phyloP scores from a whole-genome alignment of 768 basidiomycete species.

The Myochromella boudieri region DNA sequence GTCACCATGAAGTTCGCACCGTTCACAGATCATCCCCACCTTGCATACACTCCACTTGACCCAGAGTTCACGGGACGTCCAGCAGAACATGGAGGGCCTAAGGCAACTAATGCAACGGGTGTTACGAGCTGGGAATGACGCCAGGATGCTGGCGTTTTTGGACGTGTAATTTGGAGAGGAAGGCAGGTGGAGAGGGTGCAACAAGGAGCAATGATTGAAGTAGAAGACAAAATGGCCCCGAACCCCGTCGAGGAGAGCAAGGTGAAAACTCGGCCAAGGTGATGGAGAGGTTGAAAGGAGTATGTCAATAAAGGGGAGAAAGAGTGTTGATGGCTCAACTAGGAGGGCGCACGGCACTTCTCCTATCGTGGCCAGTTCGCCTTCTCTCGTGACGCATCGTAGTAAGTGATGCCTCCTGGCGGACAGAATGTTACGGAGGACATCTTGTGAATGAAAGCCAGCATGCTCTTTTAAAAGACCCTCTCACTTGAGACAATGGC shows the following conservation, averaged over 20 bases:
- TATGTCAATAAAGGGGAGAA: not conserved
- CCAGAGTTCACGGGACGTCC: slow-evolving; percentile 49
- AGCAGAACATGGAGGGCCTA: slow-evolving; percentile 54
- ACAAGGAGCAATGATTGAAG: slow-evolving; percentile 28
- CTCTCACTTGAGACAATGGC: not conserved
- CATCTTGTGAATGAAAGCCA: no score
- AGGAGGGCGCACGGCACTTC: not conserved
- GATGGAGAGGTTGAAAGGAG: not conserved
- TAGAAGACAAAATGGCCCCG: not conserved
- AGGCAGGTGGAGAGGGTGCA: slow-evolving; percentile 58
- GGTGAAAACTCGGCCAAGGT: not conserved
- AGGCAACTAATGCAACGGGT: slow-evolving; percentile 58
- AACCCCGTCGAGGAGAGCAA: not conserved
- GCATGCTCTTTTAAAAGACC: not conserved
- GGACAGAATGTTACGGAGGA: no score
- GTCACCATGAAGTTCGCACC: slow-evolving; percentile 8
- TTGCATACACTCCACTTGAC: slow-evolving; percentile 23
- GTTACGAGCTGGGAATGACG: slow-evolving; percentile 57
- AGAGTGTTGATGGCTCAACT: not conserved
- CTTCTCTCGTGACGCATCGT: no score
- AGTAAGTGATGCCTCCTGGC: not conserved
- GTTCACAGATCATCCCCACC: slow-evolving; percentile 20
- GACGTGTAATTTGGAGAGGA: no score
- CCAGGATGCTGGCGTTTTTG: slow-evolving; percentile 60
- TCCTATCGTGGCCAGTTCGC: not conserved